Percentiles rank a stretch among this genome's conserved stretches.
phyloP scores from a whole-genome alignment of 441 rosid genomes.

The Croton laevigatus region DNA sequence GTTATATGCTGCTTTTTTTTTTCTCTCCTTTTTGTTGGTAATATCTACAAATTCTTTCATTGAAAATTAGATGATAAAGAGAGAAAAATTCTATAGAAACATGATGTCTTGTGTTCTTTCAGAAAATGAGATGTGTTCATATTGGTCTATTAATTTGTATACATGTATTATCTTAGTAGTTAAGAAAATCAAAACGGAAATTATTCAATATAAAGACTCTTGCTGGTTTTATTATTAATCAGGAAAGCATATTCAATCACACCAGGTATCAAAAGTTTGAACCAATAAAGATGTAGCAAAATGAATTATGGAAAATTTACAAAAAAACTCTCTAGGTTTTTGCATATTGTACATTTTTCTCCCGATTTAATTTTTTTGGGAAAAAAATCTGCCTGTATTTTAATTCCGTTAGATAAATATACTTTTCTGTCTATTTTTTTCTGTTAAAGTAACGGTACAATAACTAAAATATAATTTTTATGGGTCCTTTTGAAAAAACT shows the following conservation, averaged over 20 bases:
- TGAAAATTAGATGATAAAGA: conserved; percentile 37
- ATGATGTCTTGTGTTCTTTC: conserved; percentile 15
- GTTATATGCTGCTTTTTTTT: conserved; percentile 21
- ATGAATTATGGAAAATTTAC: too few species aligned
- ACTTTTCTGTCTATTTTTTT: too few species aligned
- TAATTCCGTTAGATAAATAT: too few species aligned
- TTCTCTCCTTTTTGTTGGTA: conserved; percentile 34
- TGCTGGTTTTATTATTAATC: neutral
- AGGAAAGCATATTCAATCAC: neutral
- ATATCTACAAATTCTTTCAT: conserved; percentile 63
- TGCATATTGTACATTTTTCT: too few species aligned
- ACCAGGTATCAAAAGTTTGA: neutral
- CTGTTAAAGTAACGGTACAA: too few species aligned
- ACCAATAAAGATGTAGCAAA: neutral
- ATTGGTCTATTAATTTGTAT: conserved; percentile 15
- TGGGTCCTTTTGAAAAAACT: too few species aligned
- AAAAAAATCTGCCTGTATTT: too few species aligned
- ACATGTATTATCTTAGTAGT: conserved; percentile 18
- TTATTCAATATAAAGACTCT: conserved; percentile 3
- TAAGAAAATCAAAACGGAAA: conserved; percentile 12
- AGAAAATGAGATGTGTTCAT: conserved; percentile 16
- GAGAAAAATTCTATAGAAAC: conserved; percentile 22
- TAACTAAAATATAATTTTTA: too few species aligned
- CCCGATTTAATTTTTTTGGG: too few species aligned
- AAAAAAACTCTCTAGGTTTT: too few species aligned